Evolutionary conservation across 805 yeast species (phyloP).

Genomic region (Ogataea pini): DNA sequence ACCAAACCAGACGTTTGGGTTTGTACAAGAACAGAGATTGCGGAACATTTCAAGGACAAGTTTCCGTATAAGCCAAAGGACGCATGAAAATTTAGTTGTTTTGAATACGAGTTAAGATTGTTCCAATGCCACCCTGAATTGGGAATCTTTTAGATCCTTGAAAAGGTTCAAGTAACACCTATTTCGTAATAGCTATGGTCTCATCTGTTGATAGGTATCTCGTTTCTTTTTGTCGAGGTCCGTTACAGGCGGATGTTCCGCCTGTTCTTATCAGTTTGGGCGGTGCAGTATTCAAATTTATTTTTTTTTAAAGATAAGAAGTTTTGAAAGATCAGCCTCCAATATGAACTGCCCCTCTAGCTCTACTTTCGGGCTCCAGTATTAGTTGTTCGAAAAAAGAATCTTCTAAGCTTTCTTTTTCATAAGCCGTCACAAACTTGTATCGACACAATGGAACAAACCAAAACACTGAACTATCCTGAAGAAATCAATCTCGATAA

Average conservation of each 20-base stretch:
- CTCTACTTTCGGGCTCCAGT: too few relatives aligned
- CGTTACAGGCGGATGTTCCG: conserved; percentile 4
- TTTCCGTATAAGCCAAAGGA: conserved; percentile 26
- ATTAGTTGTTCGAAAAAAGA: too few relatives aligned
- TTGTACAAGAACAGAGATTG: conserved; percentile 38
- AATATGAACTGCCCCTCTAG: too few relatives aligned
- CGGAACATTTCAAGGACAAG: conserved; percentile 30
- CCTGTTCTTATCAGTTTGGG: conserved; percentile 2
- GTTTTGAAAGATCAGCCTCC: not conserved
- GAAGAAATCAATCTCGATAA: conserved; percentile 15
- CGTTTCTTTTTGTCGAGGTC: not conserved
- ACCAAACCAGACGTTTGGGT: conserved; percentile 39
- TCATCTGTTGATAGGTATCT: not conserved
- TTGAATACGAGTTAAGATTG: too few relatives aligned
- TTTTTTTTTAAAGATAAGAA: not conserved
- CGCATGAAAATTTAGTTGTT: too few relatives aligned
- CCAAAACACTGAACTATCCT: conserved; percentile 16
- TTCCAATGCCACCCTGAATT: too few relatives aligned
- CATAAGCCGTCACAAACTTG: too few relatives aligned
- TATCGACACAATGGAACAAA: conserved; percentile 15
- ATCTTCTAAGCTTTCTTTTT: too few relatives aligned
- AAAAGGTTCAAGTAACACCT: too few relatives aligned
- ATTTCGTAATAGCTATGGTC: not conserved
- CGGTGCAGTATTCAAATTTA: not conserved
- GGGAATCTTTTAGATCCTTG: too few relatives aligned